Evolutionary conservation across 1,284 basidiomycete species (phyloP), one percentile per base, ranked within the genome.

Genomic region (Ceratobasidium sp.): DNA sequence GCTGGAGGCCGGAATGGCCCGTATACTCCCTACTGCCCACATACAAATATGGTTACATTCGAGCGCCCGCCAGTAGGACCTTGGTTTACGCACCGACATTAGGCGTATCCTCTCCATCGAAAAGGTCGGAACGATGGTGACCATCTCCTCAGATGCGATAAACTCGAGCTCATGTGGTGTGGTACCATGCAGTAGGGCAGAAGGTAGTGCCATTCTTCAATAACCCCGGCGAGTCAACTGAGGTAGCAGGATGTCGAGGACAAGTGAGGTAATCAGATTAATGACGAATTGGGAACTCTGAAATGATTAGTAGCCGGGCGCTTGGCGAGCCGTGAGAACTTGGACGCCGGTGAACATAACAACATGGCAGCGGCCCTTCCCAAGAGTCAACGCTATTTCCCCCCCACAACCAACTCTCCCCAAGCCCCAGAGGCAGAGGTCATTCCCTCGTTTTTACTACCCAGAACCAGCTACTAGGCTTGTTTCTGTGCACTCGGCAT

Each of bases 1-100:
- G 88, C 87, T 13, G 97, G 96, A 6, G 98, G 97, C 14, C 90
- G 86, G 69, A 99, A 89, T 11, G 98, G 97, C 0, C 98, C 98
- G 79, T 96, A 98, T 74, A 92, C 89, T 68, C 95, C 95, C 92
- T 95, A 80, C 51, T 68, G 8, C 48, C 56, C 48, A 37, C 27
- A 37, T 56, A 34, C 41, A 56, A 19, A 27, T 53, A 8, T 51
- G 74, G 27, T 37, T 54, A 48, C n/a, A n/a, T n/a, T n/a, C n/a
- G n/a, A n/a, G n/a, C n/a, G n/a, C n/a, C n/a, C n/a, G n/a, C n/a
- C n/a, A n/a, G n/a, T n/a, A n/a, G n/a, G n/a, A n/a, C n/a, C n/a
- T n/a, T n/a, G n/a, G 78, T 84, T 11, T 46, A 54, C 66, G 66
- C 48, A 93, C 94, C 80, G 93, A 93, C 76, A 97, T 92, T 79